Percentiles rank a stretch among this genome's conserved stretches.
Conservation (phyloP, 2,329 filamentous ascomycete species). For the Paraphoma sp. region DNA sequence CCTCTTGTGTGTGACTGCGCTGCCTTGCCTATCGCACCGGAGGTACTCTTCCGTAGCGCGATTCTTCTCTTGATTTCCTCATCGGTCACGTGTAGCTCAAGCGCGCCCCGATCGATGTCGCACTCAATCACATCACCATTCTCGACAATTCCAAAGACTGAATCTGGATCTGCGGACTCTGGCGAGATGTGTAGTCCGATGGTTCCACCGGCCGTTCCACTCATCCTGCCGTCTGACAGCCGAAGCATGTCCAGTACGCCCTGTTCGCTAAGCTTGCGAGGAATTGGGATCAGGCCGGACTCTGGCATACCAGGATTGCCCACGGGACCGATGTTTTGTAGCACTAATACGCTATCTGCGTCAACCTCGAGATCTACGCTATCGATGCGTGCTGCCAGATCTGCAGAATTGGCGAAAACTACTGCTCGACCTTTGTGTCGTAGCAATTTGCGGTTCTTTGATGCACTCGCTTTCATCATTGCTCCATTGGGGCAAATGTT, state of each 20-base stretch:
- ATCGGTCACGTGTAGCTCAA: conserved; percentile 53
- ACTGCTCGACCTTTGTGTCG: conserved; percentile 79
- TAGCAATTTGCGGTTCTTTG: conserved; percentile 72
- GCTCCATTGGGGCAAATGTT: conserved; percentile 87
- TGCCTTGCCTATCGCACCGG: conserved; percentile 32
- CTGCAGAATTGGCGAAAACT: conserved; percentile 82
- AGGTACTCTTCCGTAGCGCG: conserved; percentile 33
- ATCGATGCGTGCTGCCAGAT: conserved; percentile 75
- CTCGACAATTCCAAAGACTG: conserved; percentile 56
- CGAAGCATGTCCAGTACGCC: conserved; percentile 62
- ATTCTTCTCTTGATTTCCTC: conserved; percentile 52
- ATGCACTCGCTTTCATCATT: conserved; percentile 93
- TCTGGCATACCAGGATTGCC: conserved; percentile 95
- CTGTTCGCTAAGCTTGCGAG: conserved; percentile 63
- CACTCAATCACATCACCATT: conserved; percentile 57
- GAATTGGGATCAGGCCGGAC: conserved; percentile 82
- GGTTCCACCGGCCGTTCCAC: conserved; percentile 62
- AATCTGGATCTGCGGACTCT: conserved; percentile 56
- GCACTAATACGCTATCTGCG: conserved; percentile 83
- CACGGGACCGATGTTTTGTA: conserved; percentile 88
- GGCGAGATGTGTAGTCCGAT: conserved; percentile 62
- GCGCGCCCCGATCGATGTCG: conserved; percentile 51
- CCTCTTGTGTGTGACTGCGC: conserved; percentile 52
- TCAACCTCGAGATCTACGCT: conserved; percentile 70
- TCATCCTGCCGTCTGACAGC: conserved; percentile 62